Percentiles rank a stretch among this genome's conserved stretches.
Conservation (phyloP, 2,329 filamentous ascomycete genomes). For the Mariannaea sp. region DNA sequence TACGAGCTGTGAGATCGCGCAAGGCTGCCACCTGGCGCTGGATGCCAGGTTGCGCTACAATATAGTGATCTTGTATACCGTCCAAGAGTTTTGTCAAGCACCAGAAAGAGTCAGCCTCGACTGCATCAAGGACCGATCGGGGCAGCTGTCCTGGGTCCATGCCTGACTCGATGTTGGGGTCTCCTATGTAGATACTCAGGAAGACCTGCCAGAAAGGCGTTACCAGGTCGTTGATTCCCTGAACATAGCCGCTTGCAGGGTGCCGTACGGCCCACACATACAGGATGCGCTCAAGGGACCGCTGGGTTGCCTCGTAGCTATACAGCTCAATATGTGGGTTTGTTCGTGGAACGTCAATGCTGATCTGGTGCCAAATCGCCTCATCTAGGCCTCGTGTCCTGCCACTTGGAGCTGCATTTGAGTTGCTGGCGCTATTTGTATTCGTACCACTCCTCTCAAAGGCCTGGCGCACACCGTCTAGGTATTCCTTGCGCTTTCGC, state of each 20-base stretch:
- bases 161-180: conserved; percentile 85
- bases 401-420: conserved; percentile 45
- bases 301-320: conserved; percentile 92
- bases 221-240: conserved; percentile 97
- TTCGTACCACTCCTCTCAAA: conserved; percentile 67
- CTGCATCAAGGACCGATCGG: conserved; percentile 87
- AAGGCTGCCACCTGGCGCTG: conserved; percentile 90
- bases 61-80: conserved; percentile 98
- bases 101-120: conserved; percentile 98
- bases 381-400: conserved; percentile 79
- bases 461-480: conserved; percentile 82
- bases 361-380: conserved; percentile 99
- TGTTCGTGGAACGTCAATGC: conserved; percentile 94
- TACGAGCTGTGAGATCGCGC: conserved; percentile 86
- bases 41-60: conserved; percentile 95
- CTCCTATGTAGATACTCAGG: conserved; percentile 91
- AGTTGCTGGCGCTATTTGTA: conserved; percentile 49
- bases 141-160: conserved; percentile 98
- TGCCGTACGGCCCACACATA: conserved; percentile 98
- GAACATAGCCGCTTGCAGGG: conserved; percentile 95
- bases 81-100: conserved; percentile 97
- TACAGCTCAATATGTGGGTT: conserved; percentile 96
- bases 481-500: conserved; percentile 92
- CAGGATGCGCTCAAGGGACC: conserved; percentile 89
- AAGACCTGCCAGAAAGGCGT: conserved; percentile 99